Percentiles rank a stretch among this genome's conserved stretches.
These are phyloP conservation scores for Cytospora paraplurivora DNA, from an alignment of 2,329 filamentous ascomycete genomes.

Conservation along the genomic window DNA sequence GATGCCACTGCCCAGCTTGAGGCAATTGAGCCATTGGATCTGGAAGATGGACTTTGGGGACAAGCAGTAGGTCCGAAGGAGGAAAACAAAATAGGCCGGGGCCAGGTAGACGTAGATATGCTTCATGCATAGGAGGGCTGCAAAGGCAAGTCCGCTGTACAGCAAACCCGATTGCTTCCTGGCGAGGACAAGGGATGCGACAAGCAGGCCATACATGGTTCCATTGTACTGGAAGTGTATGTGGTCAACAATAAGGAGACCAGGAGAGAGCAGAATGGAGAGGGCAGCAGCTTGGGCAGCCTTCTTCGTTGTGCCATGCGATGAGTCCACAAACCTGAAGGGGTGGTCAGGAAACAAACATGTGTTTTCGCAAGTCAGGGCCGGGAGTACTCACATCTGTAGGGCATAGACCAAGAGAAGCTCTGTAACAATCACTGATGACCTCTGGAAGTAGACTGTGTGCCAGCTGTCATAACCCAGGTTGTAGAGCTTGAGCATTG, in stretches of 20 bases:
- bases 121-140: slow-evolving; percentile 86
- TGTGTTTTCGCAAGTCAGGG: neutral
- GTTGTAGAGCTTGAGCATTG: slow-evolving; percentile 80
- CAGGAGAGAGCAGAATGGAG: slow-evolving; percentile 88
- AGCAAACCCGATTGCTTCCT: slow-evolving; percentile 75
- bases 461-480: slow-evolving; percentile 89
- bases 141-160: slow-evolving; percentile 80
- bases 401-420: slow-evolving; percentile 82
- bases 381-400: slow-evolving; percentile 56
- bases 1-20: slow-evolving; percentile 81
- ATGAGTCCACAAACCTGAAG: slow-evolving; percentile 72
- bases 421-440: slow-evolving; percentile 85
- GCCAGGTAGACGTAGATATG: slow-evolving; percentile 98
- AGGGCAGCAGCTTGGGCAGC: slow-evolving; percentile 84
- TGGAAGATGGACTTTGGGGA: slow-evolving; percentile 74
- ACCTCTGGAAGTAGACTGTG: slow-evolving; percentile 89
- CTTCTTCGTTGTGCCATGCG: slow-evolving; percentile 64
- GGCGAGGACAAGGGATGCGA: slow-evolving; percentile 83
- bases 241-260: slow-evolving; percentile 94
- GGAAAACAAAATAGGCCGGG: slow-evolving; percentile 91
- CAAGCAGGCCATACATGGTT: slow-evolving; percentile 87
- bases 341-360: slow-evolving; percentile 10
- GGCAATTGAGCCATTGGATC: slow-evolving; percentile 74
- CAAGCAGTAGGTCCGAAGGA: slow-evolving; percentile 87
- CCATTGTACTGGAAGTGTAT: slow-evolving; percentile 99